Percentiles rank a stretch among this genome's conserved stretches.
Evolutionary conservation across 2,329 filamentous ascomycete genomes (phyloP).

Genomic region (Fusarium clavum): DNA sequence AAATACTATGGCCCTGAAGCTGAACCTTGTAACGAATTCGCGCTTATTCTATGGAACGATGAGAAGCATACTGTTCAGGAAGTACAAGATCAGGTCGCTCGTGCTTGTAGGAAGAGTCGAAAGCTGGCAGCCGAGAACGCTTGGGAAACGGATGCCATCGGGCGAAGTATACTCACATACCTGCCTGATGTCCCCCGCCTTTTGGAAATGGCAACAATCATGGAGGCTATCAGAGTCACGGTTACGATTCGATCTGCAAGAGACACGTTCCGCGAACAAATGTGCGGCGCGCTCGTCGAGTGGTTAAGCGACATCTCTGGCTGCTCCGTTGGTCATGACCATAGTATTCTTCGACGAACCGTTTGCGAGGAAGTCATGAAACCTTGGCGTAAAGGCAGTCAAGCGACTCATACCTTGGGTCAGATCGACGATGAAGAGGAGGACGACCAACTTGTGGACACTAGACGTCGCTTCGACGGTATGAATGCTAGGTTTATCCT

Average conservation of each 20-base stretch:
- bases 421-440: conserved; percentile 60
- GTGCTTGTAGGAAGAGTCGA: conserved; percentile 81
- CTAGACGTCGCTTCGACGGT: conserved; percentile 46
- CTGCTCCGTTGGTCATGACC: conserved; percentile 84
- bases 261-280: conserved; percentile 96
- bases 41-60: conserved; percentile 94
- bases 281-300: conserved; percentile 97
- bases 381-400: conserved; percentile 87
- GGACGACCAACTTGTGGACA: conserved; percentile 61
- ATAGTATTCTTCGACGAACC: conserved; percentile 79
- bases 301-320: conserved; percentile 95
- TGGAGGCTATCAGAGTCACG: conserved; percentile 96
- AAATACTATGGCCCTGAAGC: conserved; percentile 73
- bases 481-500: conserved; percentile 54
- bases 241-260: conserved; percentile 93
- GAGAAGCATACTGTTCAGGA: conserved; percentile 97
- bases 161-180: conserved; percentile 86
- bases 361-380: conserved; percentile 93
- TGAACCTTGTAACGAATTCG: conserved; percentile 71
- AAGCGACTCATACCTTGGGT: conserved; percentile 75
- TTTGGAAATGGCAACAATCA: conserved; percentile 81
- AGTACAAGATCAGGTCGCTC: conserved; percentile 87
- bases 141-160: conserved; percentile 88
- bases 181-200: conserved; percentile 77
- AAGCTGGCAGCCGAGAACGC: conserved; percentile 79